Base-by-base conservation (phyloP, 768 basidiomycete genomes). In the Tubosaeta brunneosetosa region DNA sequence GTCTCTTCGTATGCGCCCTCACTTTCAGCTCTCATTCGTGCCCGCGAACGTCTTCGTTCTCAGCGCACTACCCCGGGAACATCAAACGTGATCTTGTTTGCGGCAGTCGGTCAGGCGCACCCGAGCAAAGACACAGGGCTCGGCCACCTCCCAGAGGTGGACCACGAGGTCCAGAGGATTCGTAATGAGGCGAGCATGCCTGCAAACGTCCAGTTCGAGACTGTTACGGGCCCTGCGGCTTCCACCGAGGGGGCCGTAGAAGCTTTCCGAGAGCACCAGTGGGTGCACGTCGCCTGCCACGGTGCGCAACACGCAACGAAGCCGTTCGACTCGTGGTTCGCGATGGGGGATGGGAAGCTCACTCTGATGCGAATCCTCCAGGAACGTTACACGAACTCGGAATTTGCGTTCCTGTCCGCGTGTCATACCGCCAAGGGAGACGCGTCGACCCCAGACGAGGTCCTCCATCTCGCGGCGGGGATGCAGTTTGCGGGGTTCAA, bases 401-500 rank as follows among this genome's bases (percentile, higher is more conserved):
- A 50, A 6, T 27, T 41, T 34, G 49, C 40, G 6, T 50, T 40
- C 38, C 4, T 40, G 38, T 40, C 38, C 19, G 38, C 38, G 8
- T 40, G 38, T n/a, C 38, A 40, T 7, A 40, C 38, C 0, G 38
- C 38, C 2, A 17, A 19, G 38, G 38, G 38, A 3, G 38, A 40
- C 17, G 36, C 10, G 37, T 29, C 36, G 47, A 48, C 47, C 0
- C 36, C 47, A 3, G 47, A 29, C n/a, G 47, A 48, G 36, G 37
- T 38, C 4, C 47, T 48, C 10, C 47, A 48, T 29, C 47, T 48
- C n/a, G 47, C 47, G 6, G 47, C 47, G 0, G 47, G 47, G n/a
- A 48, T 48, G 36, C 47, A 48, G 22, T 44, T 44, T 36, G 19
- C 40, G 2, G 51, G 34, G 1, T 47, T 55, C 27, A 53, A 47